These are phyloP conservation scores for Cladosporium velox DNA, from an alignment of 2,329 filamentous ascomycete species.

Conservation along the genomic window DNA sequence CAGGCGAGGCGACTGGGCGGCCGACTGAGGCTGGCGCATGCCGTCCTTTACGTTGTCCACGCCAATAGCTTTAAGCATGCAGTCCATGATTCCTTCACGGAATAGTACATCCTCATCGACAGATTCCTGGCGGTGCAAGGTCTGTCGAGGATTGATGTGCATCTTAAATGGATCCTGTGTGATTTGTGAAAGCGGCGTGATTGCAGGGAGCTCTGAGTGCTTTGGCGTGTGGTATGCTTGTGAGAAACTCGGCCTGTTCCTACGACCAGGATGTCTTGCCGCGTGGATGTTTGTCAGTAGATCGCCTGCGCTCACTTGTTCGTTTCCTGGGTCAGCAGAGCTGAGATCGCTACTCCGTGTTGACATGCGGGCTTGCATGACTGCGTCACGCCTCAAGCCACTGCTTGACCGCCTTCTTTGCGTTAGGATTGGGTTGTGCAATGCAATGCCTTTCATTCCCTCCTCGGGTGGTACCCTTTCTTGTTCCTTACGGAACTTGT, in stretches of 20 bases:
- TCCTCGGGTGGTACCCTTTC: slow-evolving; percentile 81
- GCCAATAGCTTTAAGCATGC: slow-evolving; percentile 92
- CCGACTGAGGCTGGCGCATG: slow-evolving; percentile 69
- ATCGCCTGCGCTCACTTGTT: slow-evolving; percentile 59
- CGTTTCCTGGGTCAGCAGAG: slow-evolving; percentile 26
- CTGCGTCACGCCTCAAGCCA: slow-evolving; percentile 75
- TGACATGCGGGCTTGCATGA: slow-evolving; percentile 64
- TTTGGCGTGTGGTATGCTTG: slow-evolving; percentile 49
- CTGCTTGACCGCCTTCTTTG: slow-evolving; percentile 71
- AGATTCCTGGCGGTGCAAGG: slow-evolving; percentile 72
- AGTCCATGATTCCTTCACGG: slow-evolving; percentile 85
- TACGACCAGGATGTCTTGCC: slow-evolving; percentile 60
- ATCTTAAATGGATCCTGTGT: slow-evolving; percentile 44
- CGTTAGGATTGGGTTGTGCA: slow-evolving; percentile 75
- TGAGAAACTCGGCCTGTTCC: slow-evolving; percentile 48
- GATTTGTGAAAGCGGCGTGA: slow-evolving; percentile 47
- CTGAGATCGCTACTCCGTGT: slow-evolving; percentile 28
- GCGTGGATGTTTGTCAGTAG: slow-evolving; percentile 76
- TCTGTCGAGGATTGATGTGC: slow-evolving; percentile 38
- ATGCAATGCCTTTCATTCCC: slow-evolving; percentile 85
- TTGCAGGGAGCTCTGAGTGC: slow-evolving; percentile 30
- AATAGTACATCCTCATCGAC: slow-evolving; percentile 88
- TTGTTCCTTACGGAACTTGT: slow-evolving; percentile 79
- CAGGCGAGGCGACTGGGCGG: slow-evolving; percentile 80
- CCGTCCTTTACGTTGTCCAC: slow-evolving; percentile 68